These are phyloP conservation scores for Plasmodium billcollinsi DNA, from an alignment of 169 alveolate genomes.

Conservation along the genomic window DNA sequence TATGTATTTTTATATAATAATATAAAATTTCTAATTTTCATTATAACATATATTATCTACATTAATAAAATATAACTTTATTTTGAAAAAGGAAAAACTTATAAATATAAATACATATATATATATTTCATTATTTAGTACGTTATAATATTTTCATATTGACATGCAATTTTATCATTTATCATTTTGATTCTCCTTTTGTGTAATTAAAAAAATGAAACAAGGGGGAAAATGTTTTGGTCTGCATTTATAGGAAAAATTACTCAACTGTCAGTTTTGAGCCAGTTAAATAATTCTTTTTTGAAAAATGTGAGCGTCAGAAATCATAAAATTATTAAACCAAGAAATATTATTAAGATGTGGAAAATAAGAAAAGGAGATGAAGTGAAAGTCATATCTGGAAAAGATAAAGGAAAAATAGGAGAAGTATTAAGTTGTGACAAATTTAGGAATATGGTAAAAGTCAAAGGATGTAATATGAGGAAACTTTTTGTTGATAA, in stretches of 20 bases:
- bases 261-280: background rate
- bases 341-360: constrained; percentile 79
- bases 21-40: too few species aligned
- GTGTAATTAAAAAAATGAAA: too few species aligned
- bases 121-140: too few species aligned
- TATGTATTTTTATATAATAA: too few species aligned
- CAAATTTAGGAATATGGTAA: constrained; percentile 86
- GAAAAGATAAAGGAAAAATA: constrained; percentile 88
- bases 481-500: constrained; percentile 81
- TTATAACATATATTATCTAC: too few species aligned
- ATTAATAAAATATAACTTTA: too few species aligned
- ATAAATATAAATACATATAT: too few species aligned
- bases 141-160: too few species aligned
- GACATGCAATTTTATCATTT: too few species aligned
- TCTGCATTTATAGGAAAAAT: constrained; percentile 23
- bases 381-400: constrained; percentile 89
- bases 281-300: constrained; percentile 20
- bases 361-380: constrained; percentile 93
- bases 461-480: constrained; percentile 91
- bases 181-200: too few species aligned
- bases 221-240: constrained; percentile 41
- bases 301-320: constrained; percentile 53
- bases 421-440: constrained; percentile 90
- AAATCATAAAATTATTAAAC: constrained; percentile 84
- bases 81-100: too few species aligned